Conservation (phyloP, 805 yeast genomes). For the Komagataella pseudopastoris region DNA sequence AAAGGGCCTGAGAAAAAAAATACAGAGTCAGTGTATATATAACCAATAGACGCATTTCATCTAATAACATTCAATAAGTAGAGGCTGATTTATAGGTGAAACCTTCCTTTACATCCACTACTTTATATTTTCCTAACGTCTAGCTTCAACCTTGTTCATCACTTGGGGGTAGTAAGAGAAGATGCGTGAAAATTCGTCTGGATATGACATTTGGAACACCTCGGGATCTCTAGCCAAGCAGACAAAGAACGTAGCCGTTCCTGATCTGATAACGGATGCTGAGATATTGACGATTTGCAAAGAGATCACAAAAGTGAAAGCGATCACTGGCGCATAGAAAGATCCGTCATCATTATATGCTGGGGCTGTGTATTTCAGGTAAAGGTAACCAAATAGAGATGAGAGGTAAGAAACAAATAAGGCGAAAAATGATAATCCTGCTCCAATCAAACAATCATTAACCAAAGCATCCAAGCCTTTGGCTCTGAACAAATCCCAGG, state of each 20-base stretch:
- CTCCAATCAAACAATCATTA: constrained; percentile 71
- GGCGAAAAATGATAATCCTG: constrained; percentile 68
- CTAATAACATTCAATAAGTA: background rate
- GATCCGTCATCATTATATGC: constrained; percentile 45
- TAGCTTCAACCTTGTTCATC: background rate
- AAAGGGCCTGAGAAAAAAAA: constrained; percentile 1
- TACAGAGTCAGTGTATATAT: background rate
- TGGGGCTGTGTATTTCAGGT: constrained; percentile 55
- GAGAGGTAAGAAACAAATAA: constrained; percentile 47
- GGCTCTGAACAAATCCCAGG: constrained; percentile 63
- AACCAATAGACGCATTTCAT: background rate
- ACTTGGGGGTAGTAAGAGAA: constrained; percentile 2
- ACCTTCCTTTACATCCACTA: background rate
- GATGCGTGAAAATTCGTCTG: constrained; percentile 18
- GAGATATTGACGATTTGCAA: constrained; percentile 61
- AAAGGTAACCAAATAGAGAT: constrained; percentile 47
- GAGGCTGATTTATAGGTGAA: background rate
- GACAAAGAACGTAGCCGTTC: constrained; percentile 67
- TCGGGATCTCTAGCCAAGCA: constrained; percentile 77
- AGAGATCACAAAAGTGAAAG: constrained; percentile 59
- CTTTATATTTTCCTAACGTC: background rate
- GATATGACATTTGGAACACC: constrained; percentile 56
- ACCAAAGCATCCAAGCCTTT: constrained; percentile 79
- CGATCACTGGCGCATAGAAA: constrained; percentile 62
- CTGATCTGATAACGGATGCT: constrained; percentile 58